A percentile compares a stretch with the other conserved stretches of the same genome.
Evolutionary conservation across 108 stramenopile genomes (phyloP).

Genomic region (Skeletonema potamos): DNA sequence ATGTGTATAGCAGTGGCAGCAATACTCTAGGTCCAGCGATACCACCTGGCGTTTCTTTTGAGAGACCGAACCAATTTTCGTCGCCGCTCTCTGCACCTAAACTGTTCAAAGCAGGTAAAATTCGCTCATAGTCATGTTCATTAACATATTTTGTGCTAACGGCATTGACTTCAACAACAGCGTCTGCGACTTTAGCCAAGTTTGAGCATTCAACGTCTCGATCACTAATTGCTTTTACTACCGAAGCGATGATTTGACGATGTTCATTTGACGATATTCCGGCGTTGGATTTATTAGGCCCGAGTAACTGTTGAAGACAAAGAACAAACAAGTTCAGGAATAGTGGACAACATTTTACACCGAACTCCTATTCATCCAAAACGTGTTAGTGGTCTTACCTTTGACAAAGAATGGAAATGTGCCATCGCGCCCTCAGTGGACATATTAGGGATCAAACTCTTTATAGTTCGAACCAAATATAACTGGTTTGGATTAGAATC

Average conservation of each 20-base stretch:
- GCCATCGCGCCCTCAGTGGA: conserved; percentile 35
- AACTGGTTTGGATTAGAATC: conserved; percentile 49
- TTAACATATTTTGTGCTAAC: conserved; percentile 66
- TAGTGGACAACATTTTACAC: background rate
- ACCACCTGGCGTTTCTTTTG: conserved; percentile 1
- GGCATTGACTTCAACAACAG: conserved; percentile 52
- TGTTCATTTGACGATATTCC: conserved; percentile 55
- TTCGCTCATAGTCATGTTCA: conserved; percentile 75
- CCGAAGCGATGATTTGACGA: conserved; percentile 44
- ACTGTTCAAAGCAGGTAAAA: conserved; percentile 68
- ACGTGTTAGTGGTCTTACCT: conserved; percentile 11
- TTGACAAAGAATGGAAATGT: conserved; percentile 44
- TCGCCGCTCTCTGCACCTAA: conserved; percentile 40
- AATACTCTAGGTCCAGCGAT: conserved; percentile 43
- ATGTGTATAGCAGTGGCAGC: conserved; percentile 62
- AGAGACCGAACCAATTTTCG: conserved; percentile 49
- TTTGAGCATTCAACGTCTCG: background rate
- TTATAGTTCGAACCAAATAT: conserved; percentile 71
- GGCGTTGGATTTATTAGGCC: conserved; percentile 60
- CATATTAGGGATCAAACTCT: conserved; percentile 51
- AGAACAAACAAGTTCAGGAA: background rate
- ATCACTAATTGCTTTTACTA: conserved; percentile 32
- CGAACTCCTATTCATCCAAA: background rate
- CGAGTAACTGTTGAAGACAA: conserved; percentile 43
- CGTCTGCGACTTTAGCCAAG: conserved; percentile 30